phyloP scores from a whole-genome alignment of 768 basidiomycete genomes.

The Fibroporia radiculosa region DNA sequence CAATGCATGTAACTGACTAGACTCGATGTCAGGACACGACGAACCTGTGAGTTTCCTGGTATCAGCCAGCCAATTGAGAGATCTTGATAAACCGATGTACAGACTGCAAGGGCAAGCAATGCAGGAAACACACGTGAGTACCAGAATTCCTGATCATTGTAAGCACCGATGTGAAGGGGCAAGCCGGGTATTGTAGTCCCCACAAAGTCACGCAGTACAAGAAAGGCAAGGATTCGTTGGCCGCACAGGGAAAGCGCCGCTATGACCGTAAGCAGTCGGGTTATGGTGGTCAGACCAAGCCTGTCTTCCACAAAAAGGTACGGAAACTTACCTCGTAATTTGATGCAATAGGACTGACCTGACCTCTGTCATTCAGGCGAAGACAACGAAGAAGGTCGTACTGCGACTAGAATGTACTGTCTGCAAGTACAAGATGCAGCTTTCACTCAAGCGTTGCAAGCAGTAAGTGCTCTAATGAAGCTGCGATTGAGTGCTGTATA shows the following conservation, averaged over 20 bases:
- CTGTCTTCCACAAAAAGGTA: constrained; percentile 99
- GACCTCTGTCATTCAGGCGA: constrained; percentile 50
- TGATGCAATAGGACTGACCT: not conserved
- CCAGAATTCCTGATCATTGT: not conserved
- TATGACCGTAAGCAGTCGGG: constrained; percentile 99
- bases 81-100: constrained; percentile 6
- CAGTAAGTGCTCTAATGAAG: constrained; percentile 55
- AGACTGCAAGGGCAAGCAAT: constrained; percentile 96
- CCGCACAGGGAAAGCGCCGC: constrained; percentile 99
- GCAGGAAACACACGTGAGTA: constrained; percentile 94
- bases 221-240: constrained; percentile 98
- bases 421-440: constrained; percentile 98
- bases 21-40: constrained; percentile 62
- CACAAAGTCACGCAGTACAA: constrained; percentile 99
- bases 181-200: constrained; percentile 56
- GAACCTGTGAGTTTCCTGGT: constrained; percentile 72
- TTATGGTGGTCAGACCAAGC: constrained; percentile 99
- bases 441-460: constrained; percentile 97
- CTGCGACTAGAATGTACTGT: constrained; percentile 94
- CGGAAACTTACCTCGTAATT: no score
- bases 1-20: not conserved
- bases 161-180: constrained; percentile 1
- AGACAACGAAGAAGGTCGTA: constrained; percentile 99
- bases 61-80: not conserved
- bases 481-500: no score